Evolutionary conservation across 768 basidiomycete species (phyloP).

Genomic region (Termitomyces sp.): DNA sequence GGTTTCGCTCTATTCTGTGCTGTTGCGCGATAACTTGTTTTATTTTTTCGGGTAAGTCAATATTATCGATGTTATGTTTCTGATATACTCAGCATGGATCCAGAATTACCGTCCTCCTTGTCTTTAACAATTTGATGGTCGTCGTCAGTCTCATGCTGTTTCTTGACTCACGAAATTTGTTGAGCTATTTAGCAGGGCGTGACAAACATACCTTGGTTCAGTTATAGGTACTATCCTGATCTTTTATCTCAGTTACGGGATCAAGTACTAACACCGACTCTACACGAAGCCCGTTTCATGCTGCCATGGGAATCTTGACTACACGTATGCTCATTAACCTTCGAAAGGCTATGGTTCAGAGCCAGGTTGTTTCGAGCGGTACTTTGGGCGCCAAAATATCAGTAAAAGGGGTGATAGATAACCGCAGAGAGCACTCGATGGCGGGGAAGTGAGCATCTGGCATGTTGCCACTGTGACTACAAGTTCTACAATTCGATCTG

Average conservation of each 20-base stretch:
- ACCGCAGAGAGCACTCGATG: not conserved
- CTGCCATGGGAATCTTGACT: slow-evolving; percentile 41
- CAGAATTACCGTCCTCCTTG: slow-evolving; percentile 32
- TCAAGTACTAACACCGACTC: not conserved
- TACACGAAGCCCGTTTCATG: slow-evolving; percentile 36
- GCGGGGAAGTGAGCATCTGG: not conserved
- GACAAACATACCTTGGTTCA: slow-evolving; percentile 45
- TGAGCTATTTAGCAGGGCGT: slow-evolving; percentile 22
- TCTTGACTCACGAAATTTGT: not conserved
- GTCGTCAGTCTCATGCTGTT: slow-evolving; percentile 18
- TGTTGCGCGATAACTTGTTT: slow-evolving; percentile 38
- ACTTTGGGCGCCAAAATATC: not conserved
- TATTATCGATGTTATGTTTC: not conserved
- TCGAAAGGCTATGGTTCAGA: slow-evolving; percentile 25
- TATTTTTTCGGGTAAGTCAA: slow-evolving; percentile 37
- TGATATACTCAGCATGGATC: not conserved
- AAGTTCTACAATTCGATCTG: not conserved
- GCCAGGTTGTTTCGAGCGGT: slow-evolving; percentile 1
- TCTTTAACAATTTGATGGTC: slow-evolving; percentile 45
- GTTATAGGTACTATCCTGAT: slow-evolving; percentile 30
- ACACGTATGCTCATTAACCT: slow-evolving; percentile 41
- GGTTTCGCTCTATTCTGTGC: slow-evolving; percentile 25
- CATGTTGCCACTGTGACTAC: not conserved
- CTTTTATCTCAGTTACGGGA: not conserved
- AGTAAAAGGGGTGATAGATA: not conserved